Conservation (phyloP, 139 green algal genomes). For the Chlamydomonas sp. region DNA sequence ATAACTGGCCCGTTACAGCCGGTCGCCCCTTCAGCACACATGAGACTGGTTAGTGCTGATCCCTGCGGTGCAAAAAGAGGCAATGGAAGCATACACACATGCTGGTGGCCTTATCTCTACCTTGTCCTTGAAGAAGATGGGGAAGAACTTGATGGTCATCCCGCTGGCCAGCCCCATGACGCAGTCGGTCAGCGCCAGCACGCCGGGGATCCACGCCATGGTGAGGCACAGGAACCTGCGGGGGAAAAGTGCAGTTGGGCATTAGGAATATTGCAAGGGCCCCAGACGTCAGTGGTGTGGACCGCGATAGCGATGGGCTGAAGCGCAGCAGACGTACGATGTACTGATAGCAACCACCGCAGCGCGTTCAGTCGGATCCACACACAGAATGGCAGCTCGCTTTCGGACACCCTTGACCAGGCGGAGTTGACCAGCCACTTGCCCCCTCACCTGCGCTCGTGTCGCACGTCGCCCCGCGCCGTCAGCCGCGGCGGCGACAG, state of each 20-base stretch:
- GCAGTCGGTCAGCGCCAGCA: constrained; percentile 56
- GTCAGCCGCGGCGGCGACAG: too few relatives aligned
- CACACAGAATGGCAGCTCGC: too few relatives aligned
- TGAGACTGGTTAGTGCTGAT: background rate
- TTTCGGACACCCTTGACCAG: too few relatives aligned
- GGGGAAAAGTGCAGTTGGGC: background rate
- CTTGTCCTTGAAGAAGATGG: constrained; percentile 65
- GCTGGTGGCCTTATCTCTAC: background rate
- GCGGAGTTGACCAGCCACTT: too few relatives aligned
- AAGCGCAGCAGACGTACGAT: too few relatives aligned
- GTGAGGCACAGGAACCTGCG: constrained; percentile 22
- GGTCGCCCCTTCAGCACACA: background rate
- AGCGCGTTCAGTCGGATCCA: too few relatives aligned
- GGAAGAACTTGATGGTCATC: constrained; percentile 78
- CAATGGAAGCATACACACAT: constrained; percentile 1
- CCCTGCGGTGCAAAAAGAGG: background rate
- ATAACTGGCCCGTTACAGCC: background rate
- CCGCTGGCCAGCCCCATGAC: constrained; percentile 56
- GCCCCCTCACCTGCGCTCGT: too few relatives aligned
- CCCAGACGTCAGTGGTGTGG: too few relatives aligned
- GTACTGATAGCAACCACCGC: too few relatives aligned
- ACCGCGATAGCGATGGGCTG: too few relatives aligned
- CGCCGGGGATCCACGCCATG: constrained; percentile 47
- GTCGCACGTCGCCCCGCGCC: too few relatives aligned
- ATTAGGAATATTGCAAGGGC: background rate